Evolutionary conservation across 495 filamentous ascomycete species (phyloP).

Genomic region (Friedmanniomyces endolithicus): DNA sequence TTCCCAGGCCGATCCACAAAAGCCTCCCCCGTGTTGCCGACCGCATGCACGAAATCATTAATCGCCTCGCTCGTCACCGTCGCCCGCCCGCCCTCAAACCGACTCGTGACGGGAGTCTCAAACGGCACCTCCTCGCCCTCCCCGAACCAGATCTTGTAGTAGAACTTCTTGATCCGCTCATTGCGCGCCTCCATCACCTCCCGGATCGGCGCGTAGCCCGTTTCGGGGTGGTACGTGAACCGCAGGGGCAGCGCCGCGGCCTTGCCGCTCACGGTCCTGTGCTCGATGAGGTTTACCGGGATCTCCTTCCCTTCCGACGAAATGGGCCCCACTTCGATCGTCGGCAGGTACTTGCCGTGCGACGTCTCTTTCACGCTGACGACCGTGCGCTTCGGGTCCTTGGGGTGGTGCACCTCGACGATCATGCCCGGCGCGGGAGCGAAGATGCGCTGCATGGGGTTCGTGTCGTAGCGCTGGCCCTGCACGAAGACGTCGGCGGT

Average conservation of each 20-base stretch:
- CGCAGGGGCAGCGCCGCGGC: slow-evolving; percentile 66
- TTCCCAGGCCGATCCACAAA: slow-evolving; percentile 95
- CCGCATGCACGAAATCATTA: slow-evolving; percentile 95
- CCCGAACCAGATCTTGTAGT: slow-evolving; percentile 94
- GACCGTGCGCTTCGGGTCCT: slow-evolving; percentile 62
- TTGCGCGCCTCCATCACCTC: slow-evolving; percentile 93
- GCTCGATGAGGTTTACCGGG: slow-evolving; percentile 72
- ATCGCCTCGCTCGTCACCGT: slow-evolving; percentile 83
- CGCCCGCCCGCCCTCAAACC: slow-evolving; percentile 76
- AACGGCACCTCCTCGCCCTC: slow-evolving; percentile 72
- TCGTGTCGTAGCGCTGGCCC: slow-evolving; percentile 90
- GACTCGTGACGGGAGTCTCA: slow-evolving; percentile 66
- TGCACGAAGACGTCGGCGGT: slow-evolving; percentile 89
- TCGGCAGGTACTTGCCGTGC: slow-evolving; percentile 58
- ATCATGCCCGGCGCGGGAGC: slow-evolving; percentile 72
- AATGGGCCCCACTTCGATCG: slow-evolving; percentile 67
- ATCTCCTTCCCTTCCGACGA: slow-evolving; percentile 73
- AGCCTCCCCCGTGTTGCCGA: slow-evolving; percentile 96
- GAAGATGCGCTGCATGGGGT: slow-evolving; percentile 85
- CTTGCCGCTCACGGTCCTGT: slow-evolving; percentile 68
- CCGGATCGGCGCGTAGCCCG: slow-evolving; percentile 85
- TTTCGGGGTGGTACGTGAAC: slow-evolving; percentile 87
- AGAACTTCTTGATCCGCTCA: slow-evolving; percentile 94
- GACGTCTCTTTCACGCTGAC: slow-evolving; percentile 65
- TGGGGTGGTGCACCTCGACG: slow-evolving; percentile 72